A percentile compares a stretch with the other conserved stretches of the same genome.
Evolutionary conservation across 257 asterid species (phyloP).

Genomic region (Salvia hispanica): DNA sequence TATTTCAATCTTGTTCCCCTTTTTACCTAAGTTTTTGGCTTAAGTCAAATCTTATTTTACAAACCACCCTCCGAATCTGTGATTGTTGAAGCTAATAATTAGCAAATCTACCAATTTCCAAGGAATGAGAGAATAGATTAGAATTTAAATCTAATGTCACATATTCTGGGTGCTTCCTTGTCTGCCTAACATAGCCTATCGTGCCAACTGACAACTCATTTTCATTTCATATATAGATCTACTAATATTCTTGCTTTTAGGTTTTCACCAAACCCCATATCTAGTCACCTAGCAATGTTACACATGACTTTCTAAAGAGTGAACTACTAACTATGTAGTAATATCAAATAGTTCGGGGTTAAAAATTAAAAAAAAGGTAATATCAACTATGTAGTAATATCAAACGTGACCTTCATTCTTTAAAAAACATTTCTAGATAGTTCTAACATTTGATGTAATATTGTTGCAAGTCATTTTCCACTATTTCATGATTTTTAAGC

Average conservation of each 20-base stretch:
- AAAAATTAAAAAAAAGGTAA: too few species aligned
- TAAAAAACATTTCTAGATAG: too few species aligned
- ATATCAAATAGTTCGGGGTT: too few species aligned
- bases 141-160: constrained; percentile 28
- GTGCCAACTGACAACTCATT: constrained; percentile 38
- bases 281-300: constrained; percentile 18
- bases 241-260: constrained; percentile 12
- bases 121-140: constrained; percentile 36
- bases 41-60: too few species aligned
- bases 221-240: constrained; percentile 11
- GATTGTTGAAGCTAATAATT: constrained; percentile 23
- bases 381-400: too few species aligned
- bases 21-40: too few species aligned
- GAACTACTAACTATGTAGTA: not conserved
- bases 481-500: too few species aligned
- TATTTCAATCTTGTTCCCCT: constrained; percentile 6
- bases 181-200: constrained; percentile 39
- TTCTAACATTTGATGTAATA: too few species aligned
- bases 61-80: constrained; percentile 29
- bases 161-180: constrained; percentile 47
- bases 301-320: not conserved
- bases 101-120: constrained; percentile 35
- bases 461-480: too few species aligned
- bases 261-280: constrained; percentile 29
- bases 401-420: too few species aligned